Evolutionary conservation across 495 filamentous ascomycete genomes (phyloP).

Genomic region (Aspergillus ostianus): DNA sequence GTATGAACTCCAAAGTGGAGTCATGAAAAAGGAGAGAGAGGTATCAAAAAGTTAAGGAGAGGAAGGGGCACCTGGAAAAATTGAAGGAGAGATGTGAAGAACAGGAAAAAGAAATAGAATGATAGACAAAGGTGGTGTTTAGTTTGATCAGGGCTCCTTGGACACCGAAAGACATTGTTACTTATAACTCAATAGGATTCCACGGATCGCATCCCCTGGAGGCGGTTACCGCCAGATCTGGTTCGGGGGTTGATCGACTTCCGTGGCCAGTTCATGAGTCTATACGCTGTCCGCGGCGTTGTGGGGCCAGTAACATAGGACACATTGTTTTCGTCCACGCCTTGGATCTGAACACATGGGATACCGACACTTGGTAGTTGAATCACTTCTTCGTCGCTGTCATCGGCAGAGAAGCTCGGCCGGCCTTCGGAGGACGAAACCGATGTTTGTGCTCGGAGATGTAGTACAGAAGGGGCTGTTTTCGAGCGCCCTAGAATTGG

Average conservation of each 20-base stretch:
- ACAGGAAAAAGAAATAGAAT: not conserved
- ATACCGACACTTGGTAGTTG: constrained; percentile 34
- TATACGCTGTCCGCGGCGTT: constrained; percentile 28
- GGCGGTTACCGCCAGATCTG: not conserved
- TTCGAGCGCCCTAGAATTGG: constrained; percentile 14
- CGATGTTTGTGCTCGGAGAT: constrained; percentile 40
- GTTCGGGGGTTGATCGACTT: constrained; percentile 9
- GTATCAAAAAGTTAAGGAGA: not conserved
- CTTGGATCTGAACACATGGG: constrained; percentile 35
- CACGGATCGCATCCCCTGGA: constrained; percentile 9
- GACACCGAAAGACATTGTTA: too few species aligned
- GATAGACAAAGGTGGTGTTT: not conserved
- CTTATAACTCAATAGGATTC: constrained; percentile 4
- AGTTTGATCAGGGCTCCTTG: not conserved
- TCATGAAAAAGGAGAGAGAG: not conserved
- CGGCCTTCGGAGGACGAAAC: constrained; percentile 23
- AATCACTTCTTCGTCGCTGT: constrained; percentile 40
- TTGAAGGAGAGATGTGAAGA: not conserved
- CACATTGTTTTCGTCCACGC: constrained; percentile 41
- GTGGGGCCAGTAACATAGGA: constrained; percentile 34
- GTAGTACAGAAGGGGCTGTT: constrained; percentile 29
- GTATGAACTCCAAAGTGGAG: not conserved
- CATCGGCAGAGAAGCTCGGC: constrained; percentile 26
- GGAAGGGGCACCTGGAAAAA: not conserved
- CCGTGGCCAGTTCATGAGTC: constrained; percentile 37